Base-by-base conservation (phyloP, 2,329 filamentous ascomycete genomes). In the Lachnellula arida region DNA sequence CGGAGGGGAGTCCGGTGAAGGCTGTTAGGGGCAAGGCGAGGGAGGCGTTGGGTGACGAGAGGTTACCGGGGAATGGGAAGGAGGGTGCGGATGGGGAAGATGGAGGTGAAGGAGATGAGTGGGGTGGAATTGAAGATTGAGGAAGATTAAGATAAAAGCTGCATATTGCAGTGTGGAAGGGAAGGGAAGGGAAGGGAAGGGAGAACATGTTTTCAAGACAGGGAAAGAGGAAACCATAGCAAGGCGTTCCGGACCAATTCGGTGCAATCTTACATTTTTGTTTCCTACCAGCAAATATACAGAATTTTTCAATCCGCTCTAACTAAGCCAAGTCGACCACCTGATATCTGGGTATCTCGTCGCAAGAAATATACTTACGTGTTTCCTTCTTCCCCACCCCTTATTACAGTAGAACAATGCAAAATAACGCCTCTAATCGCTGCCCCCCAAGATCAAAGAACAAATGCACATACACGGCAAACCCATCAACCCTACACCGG, bases 11-110 rank as follows among this genome's bases (percentile, higher is more conserved):
- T 40, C 80, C 81, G 43, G 85, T 85, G 54, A 94, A 91, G 74
- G 80, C 84, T 23, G 84, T 95, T 51, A 82, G 89, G 66, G 77
- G 76, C 60, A 82, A 88, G 66, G 87, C 86, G 1, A 79, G 77
- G 58, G 89, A 93, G 64, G 81, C 84, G 23, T 72, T 95, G 57
- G 79, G 77, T 2, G 93, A 97, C 70, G 86, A 87, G 64, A 80
- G 91, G 62, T 72, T 96, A 70, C 81, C 82, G 49, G 82, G 82
- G 70, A 89, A 85, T 69, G 71, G 70, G 62, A 75, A 71, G 61
- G 47, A 67, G 61, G 54, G 64, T 39, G 40, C 64, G 19, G 71
- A 65, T 14, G 65, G 63, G 12, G 71, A 70, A 37, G 73, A 72
- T 23, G 73, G 68, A 4, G 67, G 61, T 55, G 70, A 69, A 37